phyloP scores from a whole-genome alignment of 306 rosid genomes.

The Crataegus laevigata region DNA sequence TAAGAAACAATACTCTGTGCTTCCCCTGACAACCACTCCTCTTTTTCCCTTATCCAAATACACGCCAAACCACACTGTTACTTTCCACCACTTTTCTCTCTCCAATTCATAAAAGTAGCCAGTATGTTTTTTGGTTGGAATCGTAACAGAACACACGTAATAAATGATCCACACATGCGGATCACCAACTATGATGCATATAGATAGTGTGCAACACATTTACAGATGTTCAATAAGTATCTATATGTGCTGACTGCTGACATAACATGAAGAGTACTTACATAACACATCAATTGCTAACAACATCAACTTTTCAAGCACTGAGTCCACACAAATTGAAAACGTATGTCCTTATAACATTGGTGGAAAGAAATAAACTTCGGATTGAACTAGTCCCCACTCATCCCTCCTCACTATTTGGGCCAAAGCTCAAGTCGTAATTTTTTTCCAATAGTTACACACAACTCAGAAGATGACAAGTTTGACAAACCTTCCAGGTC shows the following conservation, averaged over 20 bases:
- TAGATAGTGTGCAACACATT: neutral
- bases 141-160: no score
- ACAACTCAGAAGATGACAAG: neutral
- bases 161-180: no score
- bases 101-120: no score
- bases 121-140: no score
- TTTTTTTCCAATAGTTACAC: neutral
- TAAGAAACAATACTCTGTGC: neutral
- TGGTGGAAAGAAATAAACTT: neutral
- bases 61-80: neutral
- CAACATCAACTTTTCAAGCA: neutral
- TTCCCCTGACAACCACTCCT: neutral
- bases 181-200: no score
- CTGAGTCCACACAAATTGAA: neutral
- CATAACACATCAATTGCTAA: neutral
- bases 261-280: neutral
- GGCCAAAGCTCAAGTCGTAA: neutral
- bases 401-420: neutral
- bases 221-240: neutral
- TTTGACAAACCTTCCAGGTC: slow-evolving; percentile 64
- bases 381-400: neutral
- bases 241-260: neutral
- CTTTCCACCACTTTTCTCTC: no score
- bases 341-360: neutral
- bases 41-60: neutral